Conservation (phyloP, 139 green algal species). For the Volvox africanus region DNA sequence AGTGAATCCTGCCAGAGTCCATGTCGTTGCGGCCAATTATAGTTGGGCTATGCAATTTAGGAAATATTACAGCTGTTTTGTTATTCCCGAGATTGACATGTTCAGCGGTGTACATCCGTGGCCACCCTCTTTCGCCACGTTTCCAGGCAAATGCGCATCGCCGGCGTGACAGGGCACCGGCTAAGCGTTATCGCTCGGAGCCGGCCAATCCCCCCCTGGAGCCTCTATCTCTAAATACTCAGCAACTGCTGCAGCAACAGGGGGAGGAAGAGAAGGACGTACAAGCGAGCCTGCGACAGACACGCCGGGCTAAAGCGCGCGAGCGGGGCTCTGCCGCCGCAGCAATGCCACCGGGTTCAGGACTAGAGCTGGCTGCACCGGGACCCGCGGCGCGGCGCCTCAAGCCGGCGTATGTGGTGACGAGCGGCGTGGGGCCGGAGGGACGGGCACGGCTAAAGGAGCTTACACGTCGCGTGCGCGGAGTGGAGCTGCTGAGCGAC, state of each 20-base stretch:
- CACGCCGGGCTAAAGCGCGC: not conserved
- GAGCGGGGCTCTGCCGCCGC: not conserved
- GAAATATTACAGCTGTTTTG: too few species aligned
- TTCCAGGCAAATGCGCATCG: not conserved
- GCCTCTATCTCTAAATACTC: not conserved
- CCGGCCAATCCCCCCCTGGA: not conserved
- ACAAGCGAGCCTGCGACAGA: not conserved
- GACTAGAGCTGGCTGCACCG: not conserved
- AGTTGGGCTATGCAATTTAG: too few species aligned
- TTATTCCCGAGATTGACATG: too few species aligned
- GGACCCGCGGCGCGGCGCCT: not conserved
- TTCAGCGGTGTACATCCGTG: too few species aligned
- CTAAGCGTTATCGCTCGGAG: conserved; percentile 1
- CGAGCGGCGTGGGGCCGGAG: not conserved
- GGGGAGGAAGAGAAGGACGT: not conserved
- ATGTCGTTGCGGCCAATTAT: too few species aligned
- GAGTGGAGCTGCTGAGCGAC: conserved; percentile 10
- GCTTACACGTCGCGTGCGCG: not conserved
- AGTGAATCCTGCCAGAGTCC: too few species aligned
- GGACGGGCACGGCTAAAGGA: not conserved
- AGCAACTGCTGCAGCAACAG: not conserved
- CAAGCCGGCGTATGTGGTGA: not conserved
- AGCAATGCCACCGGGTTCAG: not conserved
- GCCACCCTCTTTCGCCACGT: too few species aligned
- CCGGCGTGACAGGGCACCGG: not conserved